Evolutionary conservation across 2,329 filamentous ascomycete genomes (phyloP), one percentile per base, ranked within the genome.

Genomic region (Cladosporium sp.): DNA sequence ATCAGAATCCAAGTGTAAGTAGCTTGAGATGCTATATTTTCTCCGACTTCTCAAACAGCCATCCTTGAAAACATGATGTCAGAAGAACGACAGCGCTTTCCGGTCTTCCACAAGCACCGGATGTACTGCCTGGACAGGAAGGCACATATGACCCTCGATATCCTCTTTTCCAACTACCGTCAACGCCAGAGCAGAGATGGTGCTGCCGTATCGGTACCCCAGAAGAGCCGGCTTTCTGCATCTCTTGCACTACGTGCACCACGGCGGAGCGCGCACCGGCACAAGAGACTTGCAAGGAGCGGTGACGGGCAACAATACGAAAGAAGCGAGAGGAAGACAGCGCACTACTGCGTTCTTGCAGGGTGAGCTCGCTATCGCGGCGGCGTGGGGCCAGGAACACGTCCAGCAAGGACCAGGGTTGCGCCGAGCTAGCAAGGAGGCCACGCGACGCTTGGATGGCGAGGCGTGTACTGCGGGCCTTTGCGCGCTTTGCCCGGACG

Each of bases 401-500:
- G 8, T n/a, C 14, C 36, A 34, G 40, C 52, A 47, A 28, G 14
- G 15, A 45, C 42, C 42, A 45, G 42, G 42, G 42, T 22, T 25
- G 20, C 42, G 42, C 42, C 39, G 51, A 43, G 42, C 52, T 56
- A 56, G 52, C 42, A 47, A 37, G 43, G 54, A 47, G 43, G 54
- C 42, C 54, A 47, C 43, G 42, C 42, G 42, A 47, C 43, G 42
- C 34, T 28, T 55, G 52, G 52, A 40, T 47, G 52, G 52, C 52
- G 52, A 55, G 52, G 52, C 52, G 52, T 55, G 52, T 45, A 22
- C 52, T n/a, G 52, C 52, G 52, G 52, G 52, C 52, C 39, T 45
- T 36, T 45, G 20, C 42, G 54, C 42, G 22, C 8, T 37, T 43
- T 47, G 43, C 34, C 34, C 34, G 42, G 42, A 34, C 42, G 54